A percentile compares a stretch with the other conserved stretches of the same genome.
phyloP scores from a whole-genome alignment of 768 basidiomycete genomes.

The Rhodotorula graminis region DNA sequence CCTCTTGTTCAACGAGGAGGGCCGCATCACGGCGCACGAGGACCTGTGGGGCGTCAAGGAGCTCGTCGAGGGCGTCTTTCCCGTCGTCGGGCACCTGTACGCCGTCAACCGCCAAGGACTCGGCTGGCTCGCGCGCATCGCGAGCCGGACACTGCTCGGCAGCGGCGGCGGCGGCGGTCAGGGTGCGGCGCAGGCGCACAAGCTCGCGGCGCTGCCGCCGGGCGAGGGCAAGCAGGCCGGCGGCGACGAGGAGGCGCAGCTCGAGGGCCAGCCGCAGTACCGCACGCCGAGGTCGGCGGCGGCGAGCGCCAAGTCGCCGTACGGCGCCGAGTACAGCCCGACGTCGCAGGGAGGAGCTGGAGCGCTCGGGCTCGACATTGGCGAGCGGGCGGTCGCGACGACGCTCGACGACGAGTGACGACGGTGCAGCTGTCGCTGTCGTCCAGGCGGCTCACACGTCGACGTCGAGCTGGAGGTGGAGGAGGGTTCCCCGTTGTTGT shows the following conservation, averaged over 20 bases:
- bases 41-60: constrained; percentile 79
- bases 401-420: not conserved
- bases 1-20: constrained; percentile 70
- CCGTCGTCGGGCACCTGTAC: constrained; percentile 24
- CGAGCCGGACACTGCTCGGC: constrained; percentile 9
- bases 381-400: not conserved
- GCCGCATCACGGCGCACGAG: constrained; percentile 66
- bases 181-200: too few species aligned
- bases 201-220: not conserved
- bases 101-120: constrained; percentile 28
- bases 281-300: not conserved
- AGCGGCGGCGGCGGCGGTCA: not conserved
- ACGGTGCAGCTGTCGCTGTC: too few species aligned
- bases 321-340: not conserved
- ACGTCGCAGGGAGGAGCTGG: not conserved
- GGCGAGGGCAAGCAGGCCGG: not conserved
- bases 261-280: not conserved
- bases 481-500: not conserved
- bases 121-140: constrained; percentile 10
- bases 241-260: not conserved
- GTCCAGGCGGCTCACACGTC: too few species aligned
- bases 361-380: not conserved
- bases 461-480: too few species aligned
- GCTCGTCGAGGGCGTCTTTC: constrained; percentile 50
- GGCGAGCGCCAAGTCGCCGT: not conserved